A percentile compares a stretch with the other conserved stretches of the same genome.
phyloP scores from a whole-genome alignment of 2,329 filamentous ascomycete genomes.

The Ramichloridium luteum region DNA sequence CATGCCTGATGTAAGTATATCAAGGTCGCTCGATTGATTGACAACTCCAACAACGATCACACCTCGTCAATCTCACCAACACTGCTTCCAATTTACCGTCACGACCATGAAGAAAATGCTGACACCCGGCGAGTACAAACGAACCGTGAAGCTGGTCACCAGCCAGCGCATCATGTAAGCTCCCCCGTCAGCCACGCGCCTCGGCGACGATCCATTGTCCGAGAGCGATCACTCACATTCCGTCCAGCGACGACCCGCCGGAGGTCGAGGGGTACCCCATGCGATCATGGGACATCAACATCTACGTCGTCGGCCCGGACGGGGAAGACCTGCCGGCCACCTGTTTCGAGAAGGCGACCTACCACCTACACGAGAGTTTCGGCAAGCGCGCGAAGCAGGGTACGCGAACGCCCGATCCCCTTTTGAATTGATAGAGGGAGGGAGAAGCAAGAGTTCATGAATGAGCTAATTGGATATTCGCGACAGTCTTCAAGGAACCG shows the following conservation, averaged over 20 bases:
- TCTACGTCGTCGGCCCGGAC: constrained; percentile 73
- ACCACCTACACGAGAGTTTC: constrained; percentile 90
- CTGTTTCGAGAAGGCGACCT: constrained; percentile 84
- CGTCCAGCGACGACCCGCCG: constrained; percentile 62
- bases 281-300: constrained; percentile 79
- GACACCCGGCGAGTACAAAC: constrained; percentile 43
- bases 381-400: constrained; percentile 61
- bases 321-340: constrained; percentile 72
- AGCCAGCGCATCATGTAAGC: constrained; percentile 78
- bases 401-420: constrained; percentile 5
- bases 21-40: no score
- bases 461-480: constrained; percentile 8
- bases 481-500: constrained; percentile 57
- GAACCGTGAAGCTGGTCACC: constrained; percentile 84
- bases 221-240: neutral
- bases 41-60: no score
- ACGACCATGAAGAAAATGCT: constrained; percentile 4
- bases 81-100: neutral
- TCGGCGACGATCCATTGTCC: no score
- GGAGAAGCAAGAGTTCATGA: no score
- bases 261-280: constrained; percentile 82
- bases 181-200: no score
- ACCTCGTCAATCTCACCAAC: neutral
- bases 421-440: constrained; percentile 25
- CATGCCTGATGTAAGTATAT: constrained; percentile 28